Percentiles rank a stretch among this genome's conserved stretches.
Conservation (phyloP, 139 green algal species). For the Parachlorella kessleri region DNA sequence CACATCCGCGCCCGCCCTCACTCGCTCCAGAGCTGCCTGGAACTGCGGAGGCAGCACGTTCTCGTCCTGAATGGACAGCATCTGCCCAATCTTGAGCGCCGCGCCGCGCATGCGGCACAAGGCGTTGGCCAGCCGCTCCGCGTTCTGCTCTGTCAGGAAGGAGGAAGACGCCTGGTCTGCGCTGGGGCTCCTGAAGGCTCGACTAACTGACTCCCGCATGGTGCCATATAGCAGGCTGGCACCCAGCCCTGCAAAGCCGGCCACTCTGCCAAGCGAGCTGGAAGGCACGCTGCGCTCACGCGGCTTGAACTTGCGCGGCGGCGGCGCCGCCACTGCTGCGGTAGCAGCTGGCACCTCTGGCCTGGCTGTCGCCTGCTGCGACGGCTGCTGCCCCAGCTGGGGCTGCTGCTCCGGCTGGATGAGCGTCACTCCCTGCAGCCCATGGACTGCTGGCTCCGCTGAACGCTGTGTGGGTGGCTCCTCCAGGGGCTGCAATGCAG, state of each 20-base stretch:
- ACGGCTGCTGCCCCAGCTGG: neutral
- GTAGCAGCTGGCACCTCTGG: no score
- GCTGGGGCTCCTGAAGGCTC: conserved; percentile 8
- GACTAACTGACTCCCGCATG: conserved; percentile 59
- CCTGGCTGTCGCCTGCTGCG: neutral
- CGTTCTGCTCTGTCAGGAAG: conserved; percentile 82
- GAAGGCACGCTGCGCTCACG: conserved; percentile 74
- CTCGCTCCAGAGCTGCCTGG: conserved; percentile 84
- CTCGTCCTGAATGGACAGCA: conserved; percentile 97
- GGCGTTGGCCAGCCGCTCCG: conserved; percentile 86
- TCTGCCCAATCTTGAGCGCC: conserved; percentile 96
- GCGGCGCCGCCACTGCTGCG: conserved; percentile 6
- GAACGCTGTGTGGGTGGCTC: no score
- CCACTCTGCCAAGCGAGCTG: conserved; percentile 66
- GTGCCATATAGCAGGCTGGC: conserved; percentile 74
- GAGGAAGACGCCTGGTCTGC: conserved; percentile 10
- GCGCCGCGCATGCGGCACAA: conserved; percentile 94
- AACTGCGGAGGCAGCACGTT: conserved; percentile 83
- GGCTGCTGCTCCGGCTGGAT: neutral
- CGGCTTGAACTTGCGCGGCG: conserved; percentile 30
- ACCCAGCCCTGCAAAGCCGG: conserved; percentile 87
- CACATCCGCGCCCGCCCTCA: conserved; percentile 86
- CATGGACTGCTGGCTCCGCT: conserved; percentile 12
- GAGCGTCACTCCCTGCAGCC: neutral
- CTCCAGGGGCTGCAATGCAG: neutral